Base-by-base conservation (phyloP, 805 yeast genomes). In the Hanseniaspora clermontiae region DNA sequence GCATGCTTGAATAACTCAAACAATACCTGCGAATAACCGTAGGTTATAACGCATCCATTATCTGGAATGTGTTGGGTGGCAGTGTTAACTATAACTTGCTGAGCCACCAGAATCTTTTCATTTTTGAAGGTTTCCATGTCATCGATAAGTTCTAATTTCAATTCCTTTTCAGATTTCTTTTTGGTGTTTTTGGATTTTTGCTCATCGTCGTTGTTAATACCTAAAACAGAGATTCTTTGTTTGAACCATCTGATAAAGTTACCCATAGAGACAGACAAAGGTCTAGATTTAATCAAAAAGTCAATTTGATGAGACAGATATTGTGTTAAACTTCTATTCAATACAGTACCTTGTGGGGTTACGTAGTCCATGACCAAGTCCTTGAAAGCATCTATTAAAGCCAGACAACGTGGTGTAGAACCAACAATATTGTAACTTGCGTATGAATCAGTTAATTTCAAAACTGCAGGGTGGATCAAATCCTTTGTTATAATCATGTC, bases 161-260 rank as follows among this genome's bases (percentile, higher is more conserved):
- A 95, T 36, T 77, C 77, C 17, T 61, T 59, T 57, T 72, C 76
- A 3, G 72, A 65, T 43, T 51, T 45, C 31, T 51, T 51, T 15
- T 20, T 37, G n/a, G 20, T 47, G 17, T 24, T 11, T 27, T 51
- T 36, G 15, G 48, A 39, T 24, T 27, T 11, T 32, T 46, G 49
- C 9, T 32, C 39, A 31, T 34, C 40, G 43, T 43, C 38, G 34
- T 80, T 73, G 60, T 86, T 95, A 57, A 90, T 82, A 58, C 89
- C 82, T 50, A 91, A 80, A 45, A 79, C 76, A 0, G 96, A 81
- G 56, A 93, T 91, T 67, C 87, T 91, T 72, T 91, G 97, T 66
- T 93, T 93, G 60, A 93, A 76, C 96, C 97, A 90, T 64, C 98
- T 80, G 61, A 93, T 93, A 2, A 97, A 91, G 72, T 90, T 93